Base-by-base conservation (phyloP, 164 flowering plant genomes). In the Saururus chinensis region DNA sequence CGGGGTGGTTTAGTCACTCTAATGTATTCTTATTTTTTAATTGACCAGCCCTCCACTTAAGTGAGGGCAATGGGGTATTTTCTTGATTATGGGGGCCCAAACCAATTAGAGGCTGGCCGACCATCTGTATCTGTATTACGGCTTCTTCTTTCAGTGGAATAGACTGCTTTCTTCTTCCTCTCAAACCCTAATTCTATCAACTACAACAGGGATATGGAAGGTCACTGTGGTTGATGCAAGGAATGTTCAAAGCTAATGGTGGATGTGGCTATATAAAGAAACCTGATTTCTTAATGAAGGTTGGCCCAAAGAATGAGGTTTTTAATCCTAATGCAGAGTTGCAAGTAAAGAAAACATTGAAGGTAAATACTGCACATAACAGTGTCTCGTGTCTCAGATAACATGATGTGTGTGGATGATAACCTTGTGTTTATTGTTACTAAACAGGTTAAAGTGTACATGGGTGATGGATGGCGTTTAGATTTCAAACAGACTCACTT, bases 221-320 rank as follows among this genome's bases (percentile, higher is more conserved):
- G 68, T 70, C 79, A 41, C 80, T 81, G 49, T 77, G 86, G 86
- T 64, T 82, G 71, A 82, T 82, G 86, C 86, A 82, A 41, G 86
- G 85, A 24, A 65, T 81, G 81, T 81, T 81, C 65, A 77, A 77
- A 63, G 81, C 83, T n/a, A 81, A 81, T 63, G 83, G 85, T 52
- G 83, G 85, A 19, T 76, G 80, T 62, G 85, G 85, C 5, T 81
- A 79, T 71, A 77, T 82, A 40, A 82, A 78, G 60, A 82, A 82
- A 68, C 86, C 86, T 3, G 78, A 76, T 41, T 61, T 80, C 62
- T 54, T 82, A 16, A 62, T 78, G 26, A 59, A 66, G 19, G 49
- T 0, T 57, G 79, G 64, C 41, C 69, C 77, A 23, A 14, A 68
- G 59, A 60, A 64, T 52, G 70, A 72, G 35, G 77, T 71, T 30